phyloP scores from a whole-genome alignment of 768 basidiomycete genomes.

The Albatrellus ellisii region DNA sequence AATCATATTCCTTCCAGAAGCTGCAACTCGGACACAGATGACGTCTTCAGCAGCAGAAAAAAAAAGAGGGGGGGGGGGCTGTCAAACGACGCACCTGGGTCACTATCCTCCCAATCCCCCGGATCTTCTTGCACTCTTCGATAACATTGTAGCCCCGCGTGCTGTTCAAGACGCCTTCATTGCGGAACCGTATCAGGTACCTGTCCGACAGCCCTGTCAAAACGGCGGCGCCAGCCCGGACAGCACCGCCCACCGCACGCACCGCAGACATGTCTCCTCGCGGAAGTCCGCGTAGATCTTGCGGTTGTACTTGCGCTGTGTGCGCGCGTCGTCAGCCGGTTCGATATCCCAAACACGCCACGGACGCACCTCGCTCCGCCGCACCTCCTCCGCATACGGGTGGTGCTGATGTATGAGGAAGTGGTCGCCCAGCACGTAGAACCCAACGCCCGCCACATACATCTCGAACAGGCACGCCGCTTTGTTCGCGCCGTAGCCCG shows the following conservation, averaged over 20 bases:
- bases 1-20: background rate
- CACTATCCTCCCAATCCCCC: constrained; percentile 11
- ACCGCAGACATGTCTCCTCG: constrained; percentile 65
- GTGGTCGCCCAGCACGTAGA: constrained; percentile 76
- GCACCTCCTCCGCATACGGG: constrained; percentile 60
- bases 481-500: constrained; percentile 89
- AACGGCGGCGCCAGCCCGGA: background rate
- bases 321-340: background rate
- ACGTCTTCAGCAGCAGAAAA: no score
- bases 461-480: constrained; percentile 88
- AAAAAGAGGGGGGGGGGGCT: no score
- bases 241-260: background rate
- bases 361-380: constrained; percentile 48
- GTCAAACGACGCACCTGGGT: constrained; percentile 10
- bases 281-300: constrained; percentile 69
- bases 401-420: constrained; percentile 86
- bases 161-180: constrained; percentile 11
- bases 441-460: constrained; percentile 76
- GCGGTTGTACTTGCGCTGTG: constrained; percentile 59
- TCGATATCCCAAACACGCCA: background rate
- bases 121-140: constrained; percentile 13
- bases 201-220: no score
- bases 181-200: constrained; percentile 9
- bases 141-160: constrained; percentile 7
- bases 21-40: background rate